Evolutionary conservation across 805 yeast species (phyloP), one percentile per base, ranked within the genome.

Genomic region (Wickerhamiella qilinensis): DNA sequence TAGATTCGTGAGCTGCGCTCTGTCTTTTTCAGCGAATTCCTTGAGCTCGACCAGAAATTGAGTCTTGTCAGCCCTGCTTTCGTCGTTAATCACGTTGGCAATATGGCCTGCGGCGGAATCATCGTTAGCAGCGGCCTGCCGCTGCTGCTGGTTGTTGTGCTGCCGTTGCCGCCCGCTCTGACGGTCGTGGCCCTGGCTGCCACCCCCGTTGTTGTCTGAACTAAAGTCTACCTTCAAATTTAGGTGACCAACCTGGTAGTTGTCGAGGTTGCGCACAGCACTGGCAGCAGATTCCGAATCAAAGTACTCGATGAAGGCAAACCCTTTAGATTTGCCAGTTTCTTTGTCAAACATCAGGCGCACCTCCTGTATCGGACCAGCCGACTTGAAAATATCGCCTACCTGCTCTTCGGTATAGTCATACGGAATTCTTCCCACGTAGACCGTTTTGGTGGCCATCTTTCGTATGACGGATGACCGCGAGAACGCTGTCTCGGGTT

Each of bases 331-430:
- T 52, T 75, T 77, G 2, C 96, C 96, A 0, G 94, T 85, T 39
- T 75, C 76, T 33, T 81, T 77, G 55, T 88, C 96, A 54, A 86
- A 83, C 56, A 83, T 68, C 52, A 88, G 67, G 53, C 77, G 76
- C 42, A 83, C 62, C 39, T 71, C 73, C 20, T 71, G 68, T 2
- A 88, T 88, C 0, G 96, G 94, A 1, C 96, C 97, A 2, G 83
- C 91, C 2, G 93, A 75, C 41, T 68, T 65, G 43, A 93, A 93
- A 12, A 88, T 72, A 45, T 82, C 93, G 47, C 72, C 59, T n/a
- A 88, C 77, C 56, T 86, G 96, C 49, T 84, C 93, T 55, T 88
- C 97, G 0, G 95, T 81, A 52, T 81, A 84, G 51, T 88, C 96
- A 54, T 76, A 84, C 1, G 97, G 97, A 29, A 88, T 80, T 14